Evolutionary conservation across 768 basidiomycete genomes (phyloP).

Genomic region (Pleurotus ostreatus): DNA sequence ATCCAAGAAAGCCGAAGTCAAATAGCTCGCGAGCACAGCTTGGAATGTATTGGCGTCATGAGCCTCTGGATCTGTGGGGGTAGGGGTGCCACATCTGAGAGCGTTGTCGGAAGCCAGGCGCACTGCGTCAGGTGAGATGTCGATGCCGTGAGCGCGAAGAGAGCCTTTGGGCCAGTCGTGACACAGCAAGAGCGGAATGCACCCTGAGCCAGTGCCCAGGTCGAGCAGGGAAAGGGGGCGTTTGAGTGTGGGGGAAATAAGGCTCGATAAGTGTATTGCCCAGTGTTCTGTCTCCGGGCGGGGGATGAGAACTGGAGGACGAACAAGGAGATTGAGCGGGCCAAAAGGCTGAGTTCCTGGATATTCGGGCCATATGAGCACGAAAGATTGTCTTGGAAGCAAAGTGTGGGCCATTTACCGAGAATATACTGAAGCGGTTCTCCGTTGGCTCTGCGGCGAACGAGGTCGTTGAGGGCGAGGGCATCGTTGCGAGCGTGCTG

Average conservation of each 20-base stretch:
- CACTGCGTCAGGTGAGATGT: slow-evolving; percentile 61
- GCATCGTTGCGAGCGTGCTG: slow-evolving; percentile 18
- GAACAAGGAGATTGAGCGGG: slow-evolving; percentile 65
- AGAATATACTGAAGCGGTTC: slow-evolving; percentile 92
- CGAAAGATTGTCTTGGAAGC: neutral
- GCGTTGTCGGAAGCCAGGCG: slow-evolving; percentile 49
- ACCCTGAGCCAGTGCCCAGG: slow-evolving; percentile 90
- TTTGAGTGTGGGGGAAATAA: slow-evolving; percentile 31
- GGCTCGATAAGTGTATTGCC: slow-evolving; percentile 56
- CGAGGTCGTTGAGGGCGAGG: slow-evolving; percentile 37
- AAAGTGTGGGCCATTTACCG: slow-evolving; percentile 40
- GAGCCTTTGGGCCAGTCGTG: slow-evolving; percentile 56
- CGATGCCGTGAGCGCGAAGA: slow-evolving; percentile 58
- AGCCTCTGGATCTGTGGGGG: slow-evolving; percentile 16
- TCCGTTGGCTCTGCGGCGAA: slow-evolving; percentile 56
- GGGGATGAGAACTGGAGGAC: slow-evolving; percentile 86
- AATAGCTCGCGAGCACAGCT: slow-evolving; percentile 34
- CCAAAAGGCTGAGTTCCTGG: slow-evolving; percentile 87
- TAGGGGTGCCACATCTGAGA: slow-evolving; percentile 32
- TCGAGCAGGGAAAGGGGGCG: slow-evolving; percentile 59
- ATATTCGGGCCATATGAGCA: slow-evolving; percentile 11
- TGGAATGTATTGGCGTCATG: slow-evolving; percentile 34
- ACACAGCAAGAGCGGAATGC: slow-evolving; percentile 84
- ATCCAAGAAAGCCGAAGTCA: slow-evolving; percentile 39
- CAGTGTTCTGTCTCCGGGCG: slow-evolving; percentile 93